These are phyloP conservation scores for Penicillium sp. DNA, from an alignment of 2,329 filamentous ascomycete genomes.

Conservation along the genomic window DNA sequence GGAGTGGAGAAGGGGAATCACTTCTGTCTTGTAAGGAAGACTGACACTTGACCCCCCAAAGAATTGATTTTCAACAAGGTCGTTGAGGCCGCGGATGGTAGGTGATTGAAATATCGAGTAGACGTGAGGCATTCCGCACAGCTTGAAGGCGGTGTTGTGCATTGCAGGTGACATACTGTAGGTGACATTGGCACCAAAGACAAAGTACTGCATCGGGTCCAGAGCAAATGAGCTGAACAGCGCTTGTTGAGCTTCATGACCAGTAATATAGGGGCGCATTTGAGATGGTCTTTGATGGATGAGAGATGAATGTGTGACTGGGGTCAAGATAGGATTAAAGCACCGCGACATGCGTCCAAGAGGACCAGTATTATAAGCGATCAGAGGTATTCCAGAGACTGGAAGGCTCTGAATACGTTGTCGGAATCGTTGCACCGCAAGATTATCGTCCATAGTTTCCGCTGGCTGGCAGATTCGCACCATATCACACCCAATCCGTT, in stretches of 20 bases:
- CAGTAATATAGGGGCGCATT: conserved; percentile 55
- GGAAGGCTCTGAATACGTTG: conserved; percentile 48
- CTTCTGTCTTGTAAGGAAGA: conserved; percentile 71
- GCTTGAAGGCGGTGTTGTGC: conserved; percentile 68
- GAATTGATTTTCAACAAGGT: conserved; percentile 61
- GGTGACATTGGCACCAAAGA: conserved; percentile 68
- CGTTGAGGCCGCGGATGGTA: conserved; percentile 61
- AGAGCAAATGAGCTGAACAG: conserved; percentile 65
- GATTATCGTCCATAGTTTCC: conserved; percentile 59
- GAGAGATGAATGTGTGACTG: conserved; percentile 54
- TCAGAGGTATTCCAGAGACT: conserved; percentile 52
- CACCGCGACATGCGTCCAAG: conserved; percentile 63
- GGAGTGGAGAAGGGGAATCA: conserved; percentile 62
- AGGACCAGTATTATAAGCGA: conserved; percentile 63
- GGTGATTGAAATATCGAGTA: conserved; percentile 64
- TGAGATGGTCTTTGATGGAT: conserved; percentile 44
- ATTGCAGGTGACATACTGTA: conserved; percentile 75
- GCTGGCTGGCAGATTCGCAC: conserved; percentile 61
- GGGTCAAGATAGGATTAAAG: conserved; percentile 64
- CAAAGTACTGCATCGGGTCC: conserved; percentile 68
- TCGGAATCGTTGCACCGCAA: conserved; percentile 57
- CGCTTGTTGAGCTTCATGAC: conserved; percentile 61
- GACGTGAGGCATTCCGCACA: conserved; percentile 65
- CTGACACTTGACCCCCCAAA: conserved; percentile 72
- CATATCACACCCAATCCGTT: conserved; percentile 58